phyloP scores from a whole-genome alignment of 2,329 filamentous ascomycete species.

The Massarina eburnea region DNA sequence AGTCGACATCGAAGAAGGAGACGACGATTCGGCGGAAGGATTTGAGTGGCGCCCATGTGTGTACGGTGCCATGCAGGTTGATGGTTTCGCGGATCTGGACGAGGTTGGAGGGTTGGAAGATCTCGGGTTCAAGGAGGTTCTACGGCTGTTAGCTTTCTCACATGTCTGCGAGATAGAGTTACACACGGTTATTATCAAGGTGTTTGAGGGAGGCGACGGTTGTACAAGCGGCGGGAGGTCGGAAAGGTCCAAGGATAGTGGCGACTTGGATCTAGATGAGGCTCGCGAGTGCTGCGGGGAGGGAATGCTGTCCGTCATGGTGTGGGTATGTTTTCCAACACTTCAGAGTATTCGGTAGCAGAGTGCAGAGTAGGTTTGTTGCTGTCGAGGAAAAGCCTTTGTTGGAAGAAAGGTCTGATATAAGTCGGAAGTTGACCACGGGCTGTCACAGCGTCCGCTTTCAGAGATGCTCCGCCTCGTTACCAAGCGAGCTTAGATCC shows the following conservation, averaged over 20 bases:
- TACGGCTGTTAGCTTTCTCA: constrained; percentile 25
- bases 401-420: constrained; percentile 8
- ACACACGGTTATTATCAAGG: constrained; percentile 71
- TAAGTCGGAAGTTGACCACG: constrained; percentile 1
- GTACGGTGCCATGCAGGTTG: constrained; percentile 67
- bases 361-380: constrained; percentile 5
- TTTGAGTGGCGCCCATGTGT: constrained; percentile 78
- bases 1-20: constrained; percentile 71
- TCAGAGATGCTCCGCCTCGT: constrained; percentile 10
- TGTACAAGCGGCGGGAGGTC: constrained; percentile 68
- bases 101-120: constrained; percentile 75
- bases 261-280: constrained; percentile 43
- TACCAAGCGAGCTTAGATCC: constrained; percentile 12
- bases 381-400: constrained; percentile 9
- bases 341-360: constrained; percentile 1
- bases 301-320: constrained; percentile 33
- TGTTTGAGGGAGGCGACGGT: constrained; percentile 79
- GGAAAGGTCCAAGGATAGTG: constrained; percentile 73
- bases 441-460: neutral
- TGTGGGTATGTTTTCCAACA: constrained; percentile 4
- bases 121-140: constrained; percentile 71
- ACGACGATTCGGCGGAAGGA: constrained; percentile 81
- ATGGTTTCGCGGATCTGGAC: constrained; percentile 73
- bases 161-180: neutral
- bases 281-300: constrained; percentile 38